Percentiles rank a stretch among this genome's conserved stretches.
Evolutionary conservation across 1,284 basidiomycete genomes (phyloP).

Genomic region (Ganoderma sp.): DNA sequence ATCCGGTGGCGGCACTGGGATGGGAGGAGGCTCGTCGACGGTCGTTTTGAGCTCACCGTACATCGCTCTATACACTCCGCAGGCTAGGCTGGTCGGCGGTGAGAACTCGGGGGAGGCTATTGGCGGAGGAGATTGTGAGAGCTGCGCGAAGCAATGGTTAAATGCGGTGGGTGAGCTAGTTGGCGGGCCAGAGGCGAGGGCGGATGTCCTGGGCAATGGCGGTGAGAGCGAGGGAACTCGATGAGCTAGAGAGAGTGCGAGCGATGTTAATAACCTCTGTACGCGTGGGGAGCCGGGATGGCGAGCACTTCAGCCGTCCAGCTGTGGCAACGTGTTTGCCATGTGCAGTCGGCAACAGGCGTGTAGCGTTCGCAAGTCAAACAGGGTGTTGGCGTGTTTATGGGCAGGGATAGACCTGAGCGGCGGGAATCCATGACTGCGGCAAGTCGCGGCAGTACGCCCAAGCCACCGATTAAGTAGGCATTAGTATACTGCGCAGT

Average conservation of each 20-base stretch:
- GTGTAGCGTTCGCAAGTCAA: conserved; percentile 31
- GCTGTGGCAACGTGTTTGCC: conserved; percentile 31
- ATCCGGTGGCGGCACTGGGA: conserved; percentile 28
- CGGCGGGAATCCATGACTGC: conserved; percentile 7
- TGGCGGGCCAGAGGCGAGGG: conserved; percentile 6
- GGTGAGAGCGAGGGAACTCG: conserved; percentile 14
- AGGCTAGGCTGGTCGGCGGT: conserved; percentile 26
- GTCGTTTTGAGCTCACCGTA: conserved; percentile 22
- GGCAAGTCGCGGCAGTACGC: conserved; percentile 11
- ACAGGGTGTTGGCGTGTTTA: conserved; percentile 21
- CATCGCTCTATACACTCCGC: conserved; percentile 17
- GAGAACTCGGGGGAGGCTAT: conserved; percentile 16
- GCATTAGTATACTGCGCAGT: not conserved
- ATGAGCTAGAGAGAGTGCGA: conserved; percentile 21
- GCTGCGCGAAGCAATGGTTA: conserved; percentile 23
- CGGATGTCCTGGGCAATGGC: conserved; percentile 13
- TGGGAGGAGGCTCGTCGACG: conserved; percentile 28
- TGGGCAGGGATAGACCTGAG: conserved; percentile 9
- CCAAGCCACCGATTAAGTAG: conserved; percentile 3
- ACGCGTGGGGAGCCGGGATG: conserved; percentile 25
- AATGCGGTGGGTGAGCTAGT: conserved; percentile 8
- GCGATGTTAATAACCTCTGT: conserved; percentile 20
- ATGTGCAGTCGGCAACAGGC: conserved; percentile 32
- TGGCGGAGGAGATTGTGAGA: conserved; percentile 23
- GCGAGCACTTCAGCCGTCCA: conserved; percentile 19